These are phyloP conservation scores for Aspergillus sp. DNA, from an alignment of 2,329 filamentous ascomycete species.

Conservation along the genomic window DNA sequence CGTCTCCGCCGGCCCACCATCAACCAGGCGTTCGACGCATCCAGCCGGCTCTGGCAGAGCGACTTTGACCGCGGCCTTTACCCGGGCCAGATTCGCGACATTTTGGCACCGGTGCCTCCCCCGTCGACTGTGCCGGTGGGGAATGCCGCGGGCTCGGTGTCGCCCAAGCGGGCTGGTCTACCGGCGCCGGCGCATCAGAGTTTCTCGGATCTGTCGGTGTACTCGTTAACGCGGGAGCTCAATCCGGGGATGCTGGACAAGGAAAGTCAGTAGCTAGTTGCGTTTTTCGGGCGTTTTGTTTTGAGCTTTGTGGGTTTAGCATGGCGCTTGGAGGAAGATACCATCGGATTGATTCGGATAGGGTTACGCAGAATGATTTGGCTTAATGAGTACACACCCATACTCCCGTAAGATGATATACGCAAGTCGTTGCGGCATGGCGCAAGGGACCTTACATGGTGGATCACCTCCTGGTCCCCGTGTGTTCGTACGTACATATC, in stretches of 20 bases:
- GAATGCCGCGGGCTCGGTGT: not conserved
- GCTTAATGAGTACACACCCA: no score
- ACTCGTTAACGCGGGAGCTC: slow-evolving; percentile 3
- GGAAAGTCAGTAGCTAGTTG: not conserved
- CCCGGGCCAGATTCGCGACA: slow-evolving; percentile 5
- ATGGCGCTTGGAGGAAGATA: no score
- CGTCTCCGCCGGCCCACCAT: slow-evolving; percentile 36
- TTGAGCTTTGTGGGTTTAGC: no score
- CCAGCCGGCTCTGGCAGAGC: slow-evolving; percentile 37
- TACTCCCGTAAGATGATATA: no score
- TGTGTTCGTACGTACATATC: no score
- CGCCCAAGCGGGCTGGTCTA: not conserved
- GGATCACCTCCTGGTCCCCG: no score
- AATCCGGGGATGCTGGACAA: not conserved
- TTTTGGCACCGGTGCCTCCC: slow-evolving; percentile 1
- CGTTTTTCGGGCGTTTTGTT: no score
- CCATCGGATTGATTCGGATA: no score
- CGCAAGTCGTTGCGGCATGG: no score
- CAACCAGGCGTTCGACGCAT: slow-evolving; percentile 39
- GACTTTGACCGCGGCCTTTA: slow-evolving; percentile 7
- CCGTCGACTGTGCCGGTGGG: not conserved
- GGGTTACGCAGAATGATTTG: no score
- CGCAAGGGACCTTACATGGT: no score
- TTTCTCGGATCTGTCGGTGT: slow-evolving; percentile 10
- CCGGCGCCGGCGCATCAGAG: slow-evolving; percentile 8